Percentiles rank a stretch among this genome's conserved stretches.
phyloP scores from a whole-genome alignment of 179 eudicot species.

The Beta macrorhiza region DNA sequence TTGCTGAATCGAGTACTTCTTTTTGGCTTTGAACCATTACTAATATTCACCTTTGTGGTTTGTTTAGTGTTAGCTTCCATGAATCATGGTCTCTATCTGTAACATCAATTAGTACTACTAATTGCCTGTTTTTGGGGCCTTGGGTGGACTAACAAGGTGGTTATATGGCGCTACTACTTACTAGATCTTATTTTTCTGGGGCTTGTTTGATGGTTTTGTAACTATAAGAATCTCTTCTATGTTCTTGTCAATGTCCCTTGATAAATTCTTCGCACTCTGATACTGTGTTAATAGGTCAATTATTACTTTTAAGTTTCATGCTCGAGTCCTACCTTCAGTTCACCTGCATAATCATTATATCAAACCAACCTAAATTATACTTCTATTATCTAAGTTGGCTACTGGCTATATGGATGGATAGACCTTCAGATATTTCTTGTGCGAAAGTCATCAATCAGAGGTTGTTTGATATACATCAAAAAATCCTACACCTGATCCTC shows the following conservation, averaged over 20 bases:
- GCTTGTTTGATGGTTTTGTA: not conserved
- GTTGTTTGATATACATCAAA: not conserved
- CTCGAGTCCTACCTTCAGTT: not conserved
- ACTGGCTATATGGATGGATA: not conserved
- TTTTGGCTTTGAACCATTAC: not conserved
- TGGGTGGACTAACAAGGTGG: not conserved
- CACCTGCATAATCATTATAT: not conserved
- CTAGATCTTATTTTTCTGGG: not conserved
- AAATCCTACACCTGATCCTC: not conserved
- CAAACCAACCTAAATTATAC: not conserved
- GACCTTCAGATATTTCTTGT: not conserved
- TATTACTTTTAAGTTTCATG: not conserved
- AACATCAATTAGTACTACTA: not conserved
- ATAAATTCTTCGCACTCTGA: not conserved
- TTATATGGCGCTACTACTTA: not conserved
- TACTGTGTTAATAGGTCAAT: not conserved
- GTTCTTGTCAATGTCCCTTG: not conserved
- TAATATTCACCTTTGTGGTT: not conserved
- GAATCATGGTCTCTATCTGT: not conserved
- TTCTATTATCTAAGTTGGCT: not conserved
- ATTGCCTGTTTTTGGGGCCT: not conserved
- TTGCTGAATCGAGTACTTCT: not conserved
- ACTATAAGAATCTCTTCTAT: not conserved
- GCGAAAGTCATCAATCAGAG: not conserved
- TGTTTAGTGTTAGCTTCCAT: not conserved